These are phyloP conservation scores for Stagonosporopsis chrysanthemi DNA, from an alignment of 2,329 filamentous ascomycete species.

Conservation along the genomic window DNA sequence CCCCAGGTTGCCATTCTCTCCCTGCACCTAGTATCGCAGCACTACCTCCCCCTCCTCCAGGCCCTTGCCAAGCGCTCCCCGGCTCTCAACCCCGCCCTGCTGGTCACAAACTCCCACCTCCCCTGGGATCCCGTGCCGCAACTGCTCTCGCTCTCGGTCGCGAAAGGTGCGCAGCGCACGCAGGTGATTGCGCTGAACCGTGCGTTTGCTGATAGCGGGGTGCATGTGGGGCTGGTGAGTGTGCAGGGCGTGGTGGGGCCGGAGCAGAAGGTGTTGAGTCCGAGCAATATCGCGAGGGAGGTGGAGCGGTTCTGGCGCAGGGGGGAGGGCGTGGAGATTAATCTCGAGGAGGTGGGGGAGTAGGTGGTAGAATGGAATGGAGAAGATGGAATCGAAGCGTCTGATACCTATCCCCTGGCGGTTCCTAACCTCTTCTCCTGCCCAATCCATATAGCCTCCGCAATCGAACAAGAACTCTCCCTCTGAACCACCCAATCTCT, in stretches of 20 bases:
- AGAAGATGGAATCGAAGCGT: too few relatives aligned
- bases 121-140: constrained; percentile 57
- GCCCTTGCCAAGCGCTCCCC: constrained; percentile 40
- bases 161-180: constrained; percentile 61
- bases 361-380: neutral
- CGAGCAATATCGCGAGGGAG: constrained; percentile 55
- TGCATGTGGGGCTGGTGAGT: constrained; percentile 58
- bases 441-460: too few relatives aligned
- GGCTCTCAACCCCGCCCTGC: constrained; percentile 53
- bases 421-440: too few relatives aligned
- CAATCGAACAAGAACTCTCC: too few relatives aligned
- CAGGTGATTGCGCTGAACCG: constrained; percentile 56
- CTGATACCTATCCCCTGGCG: too few relatives aligned
- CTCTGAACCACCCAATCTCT: too few relatives aligned
- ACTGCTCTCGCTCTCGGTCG: constrained; percentile 59
- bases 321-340: constrained; percentile 51
- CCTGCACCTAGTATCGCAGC: constrained; percentile 58
- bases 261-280: constrained; percentile 54
- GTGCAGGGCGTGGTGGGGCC: constrained; percentile 55
- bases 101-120: constrained; percentile 60
- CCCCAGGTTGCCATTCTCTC: constrained; percentile 29
- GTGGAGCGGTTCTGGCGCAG: constrained; percentile 55
- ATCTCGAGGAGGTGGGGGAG: constrained; percentile 38
- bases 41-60: constrained; percentile 55
- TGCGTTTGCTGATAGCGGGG: constrained; percentile 51